These are phyloP conservation scores for Xylaria sp. DNA, from an alignment of 2,329 filamentous ascomycete genomes.

Conservation along the genomic window DNA sequence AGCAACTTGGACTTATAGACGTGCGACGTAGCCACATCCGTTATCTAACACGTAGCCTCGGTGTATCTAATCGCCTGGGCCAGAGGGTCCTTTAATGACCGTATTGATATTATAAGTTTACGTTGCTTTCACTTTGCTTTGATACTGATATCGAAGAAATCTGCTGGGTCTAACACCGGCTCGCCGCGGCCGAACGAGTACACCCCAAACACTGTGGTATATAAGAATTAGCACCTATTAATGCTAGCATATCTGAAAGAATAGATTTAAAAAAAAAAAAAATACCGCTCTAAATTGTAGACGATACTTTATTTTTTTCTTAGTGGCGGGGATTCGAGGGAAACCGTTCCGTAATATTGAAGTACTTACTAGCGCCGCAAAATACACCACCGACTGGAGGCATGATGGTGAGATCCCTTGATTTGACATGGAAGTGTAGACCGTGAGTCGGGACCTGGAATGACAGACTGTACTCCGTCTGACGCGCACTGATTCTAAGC, in stretches of 20 bases:
- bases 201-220: slow-evolving; percentile 45
- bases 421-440: slow-evolving; percentile 26
- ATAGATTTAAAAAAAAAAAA: background rate
- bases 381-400: slow-evolving; percentile 50
- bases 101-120: background rate
- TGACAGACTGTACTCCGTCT: slow-evolving; percentile 40
- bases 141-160: slow-evolving; percentile 45
- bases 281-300: background rate
- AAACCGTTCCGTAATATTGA: background rate
- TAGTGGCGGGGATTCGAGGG: background rate
- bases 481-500: slow-evolving; percentile 37
- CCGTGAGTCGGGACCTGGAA: slow-evolving; percentile 21
- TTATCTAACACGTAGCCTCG: background rate
- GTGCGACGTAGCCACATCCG: background rate
- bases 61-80: background rate
- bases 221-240: background rate
- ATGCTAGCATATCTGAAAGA: background rate
- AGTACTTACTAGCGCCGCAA: slow-evolving; percentile 41
- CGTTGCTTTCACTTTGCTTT: slow-evolving; percentile 19
- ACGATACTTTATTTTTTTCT: background rate
- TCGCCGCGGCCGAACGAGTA: slow-evolving; percentile 48
- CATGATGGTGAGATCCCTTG: slow-evolving; percentile 43
- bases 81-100: background rate
- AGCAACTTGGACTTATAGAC: background rate
- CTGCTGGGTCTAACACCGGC: slow-evolving; percentile 49